Base-by-base conservation (phyloP, 208 protist genomes). In the Crithidia thermophila region DNA sequence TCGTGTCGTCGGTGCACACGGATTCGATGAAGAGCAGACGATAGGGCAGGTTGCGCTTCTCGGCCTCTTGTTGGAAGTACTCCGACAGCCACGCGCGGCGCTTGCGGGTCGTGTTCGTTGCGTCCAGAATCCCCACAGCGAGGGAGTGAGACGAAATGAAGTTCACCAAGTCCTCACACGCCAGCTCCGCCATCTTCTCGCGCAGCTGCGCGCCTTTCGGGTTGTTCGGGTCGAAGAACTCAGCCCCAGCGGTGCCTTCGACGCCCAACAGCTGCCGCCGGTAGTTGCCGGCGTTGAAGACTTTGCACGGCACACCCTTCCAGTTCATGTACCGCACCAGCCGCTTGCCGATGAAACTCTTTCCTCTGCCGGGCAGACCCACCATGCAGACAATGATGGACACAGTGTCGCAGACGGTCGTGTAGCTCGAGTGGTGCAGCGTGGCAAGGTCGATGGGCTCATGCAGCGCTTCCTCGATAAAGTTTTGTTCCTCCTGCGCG, bases 1-100 rank as follows among this genome's bases (percentile, higher is more conserved):
- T 90, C 3, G 72, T 79, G 46, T 92, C 79, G 61, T 97, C 91
- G 27, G 89, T 94, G 72, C 93, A 97, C 51, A 97, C 87, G 23
- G 90, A 96, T 72, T 97, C 93, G 67, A 96, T 94, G 67, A 95
- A 97, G n/a, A 97, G 79, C 21, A 95, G 52, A 4, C 88, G 85
- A 68, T 81, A 93, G n/a, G 79, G 67, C 56, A 91, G 52, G 31
- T 68, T 58, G 11, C 58, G 45, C 40, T 79, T 67, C 27, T 78
- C 53, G 18, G 77, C 61, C 39, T 84, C 76, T 7, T 61, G 43
- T 33, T 67, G 67, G 43, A 95, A 96, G 78, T 82, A 87, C 25
- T 90, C 67, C 39, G 85, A 47, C 21, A 98, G 55, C 62, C 81
- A 76, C 20, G 52, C 14, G 13, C 94, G 79, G 16, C 94, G 87